Conservation (phyloP, 768 basidiomycete species). For the Pleurotus cornucopiae region DNA sequence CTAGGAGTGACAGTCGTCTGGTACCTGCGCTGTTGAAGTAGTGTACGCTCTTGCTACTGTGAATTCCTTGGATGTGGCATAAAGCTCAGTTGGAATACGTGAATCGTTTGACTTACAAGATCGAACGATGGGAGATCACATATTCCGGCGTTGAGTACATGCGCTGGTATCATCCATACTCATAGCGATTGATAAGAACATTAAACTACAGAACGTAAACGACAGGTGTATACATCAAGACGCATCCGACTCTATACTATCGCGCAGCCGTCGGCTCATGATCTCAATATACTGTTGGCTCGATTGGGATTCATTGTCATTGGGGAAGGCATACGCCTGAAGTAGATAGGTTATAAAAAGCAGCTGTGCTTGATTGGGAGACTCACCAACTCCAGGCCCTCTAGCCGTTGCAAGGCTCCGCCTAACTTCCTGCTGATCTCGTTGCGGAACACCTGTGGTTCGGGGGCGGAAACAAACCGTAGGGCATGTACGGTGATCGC, state of each 20-base stretch:
- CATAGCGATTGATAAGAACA: too few species aligned
- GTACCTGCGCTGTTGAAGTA: too few species aligned
- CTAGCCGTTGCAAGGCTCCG: conserved; percentile 52
- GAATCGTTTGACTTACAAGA: too few species aligned
- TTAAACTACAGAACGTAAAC: too few species aligned
- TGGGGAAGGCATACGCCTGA: conserved; percentile 36
- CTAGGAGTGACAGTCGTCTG: too few species aligned
- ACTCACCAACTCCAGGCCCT: conserved; percentile 37
- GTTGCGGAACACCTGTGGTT: conserved; percentile 52
- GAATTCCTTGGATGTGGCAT: neutral
- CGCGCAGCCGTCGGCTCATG: conserved; percentile 67
- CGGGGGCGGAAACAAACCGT: conserved; percentile 53
- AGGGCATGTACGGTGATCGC: conserved; percentile 40
- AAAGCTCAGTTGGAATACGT: neutral
- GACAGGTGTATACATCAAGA: too few species aligned
- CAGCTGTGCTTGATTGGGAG: conserved; percentile 12
- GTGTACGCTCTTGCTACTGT: too few species aligned
- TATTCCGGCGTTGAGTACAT: too few species aligned
- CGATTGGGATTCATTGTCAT: conserved; percentile 53
- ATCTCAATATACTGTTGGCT: conserved; percentile 72
- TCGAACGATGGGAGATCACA: too few species aligned
- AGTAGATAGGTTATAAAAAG: conserved; percentile 3
- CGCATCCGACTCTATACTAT: conserved; percentile 36
- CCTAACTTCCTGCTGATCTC: conserved; percentile 54
- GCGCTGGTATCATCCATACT: too few species aligned